A percentile compares a stretch with the other conserved stretches of the same genome.
Evolutionary conservation across 805 yeast species (phyloP).

Genomic region (fission yeast (Schizosaccharomyces pombe)): ASM294v3 CU329670.1:5188001-5188500

Average conservation of each 20-base stretch:
- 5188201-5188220: background rate
- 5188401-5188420: slow-evolving; percentile 41
- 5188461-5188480: background rate
- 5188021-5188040: too few species aligned
- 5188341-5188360: slow-evolving; percentile 36
- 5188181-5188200: background rate
- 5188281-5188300: background rate
- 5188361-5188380: slow-evolving; percentile 32
- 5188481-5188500: background rate
- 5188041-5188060: too few species aligned
- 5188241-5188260: background rate
- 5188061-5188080: too few species aligned
- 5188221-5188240: background rate
- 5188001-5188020: too few species aligned
- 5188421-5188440: slow-evolving; percentile 22
- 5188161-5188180: background rate
- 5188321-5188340: slow-evolving; percentile 18
- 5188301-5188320: slow-evolving; percentile 19
- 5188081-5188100: too few species aligned
- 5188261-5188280: background rate
- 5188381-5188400: slow-evolving; percentile 30
- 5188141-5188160: background rate
- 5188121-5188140: background rate
- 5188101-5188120: background rate
- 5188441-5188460: slow-evolving; percentile 37